These are phyloP conservation scores for Xerocomus nothofagi DNA, from an alignment of 1,284 basidiomycete species.

Conservation along the genomic window DNA sequence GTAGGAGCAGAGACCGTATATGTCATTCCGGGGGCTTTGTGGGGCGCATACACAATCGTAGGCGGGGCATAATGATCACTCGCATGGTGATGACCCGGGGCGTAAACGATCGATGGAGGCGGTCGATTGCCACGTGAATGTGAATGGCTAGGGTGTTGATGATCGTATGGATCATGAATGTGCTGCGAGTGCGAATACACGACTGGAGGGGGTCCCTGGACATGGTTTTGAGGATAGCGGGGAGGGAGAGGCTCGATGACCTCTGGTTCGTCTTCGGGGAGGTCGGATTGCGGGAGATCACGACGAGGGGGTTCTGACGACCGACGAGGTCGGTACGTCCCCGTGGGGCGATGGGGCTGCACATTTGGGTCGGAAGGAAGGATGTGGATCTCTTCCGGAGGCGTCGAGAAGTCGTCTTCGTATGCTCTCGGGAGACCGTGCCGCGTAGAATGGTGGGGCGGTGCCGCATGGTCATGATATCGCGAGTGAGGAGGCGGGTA, in stretches of 20 bases:
- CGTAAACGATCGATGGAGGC: slow-evolving; percentile 54
- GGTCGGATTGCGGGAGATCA: slow-evolving; percentile 21
- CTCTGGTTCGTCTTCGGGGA: slow-evolving; percentile 27
- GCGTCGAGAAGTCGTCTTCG: slow-evolving; percentile 24
- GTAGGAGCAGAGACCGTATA: slow-evolving; percentile 57
- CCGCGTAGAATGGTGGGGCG: slow-evolving; percentile 16
- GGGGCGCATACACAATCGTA: slow-evolving; percentile 44
- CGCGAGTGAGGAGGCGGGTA: slow-evolving; percentile 16
- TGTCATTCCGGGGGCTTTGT: slow-evolving; percentile 49
- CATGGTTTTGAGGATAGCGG: slow-evolving; percentile 12
- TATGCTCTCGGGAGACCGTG: slow-evolving; percentile 21
- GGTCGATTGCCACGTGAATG: slow-evolving; percentile 37
- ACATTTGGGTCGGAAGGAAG: slow-evolving; percentile 46
- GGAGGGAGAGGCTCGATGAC: slow-evolving; percentile 28
- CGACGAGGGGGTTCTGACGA: slow-evolving; percentile 40
- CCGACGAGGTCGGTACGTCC: slow-evolving; percentile 38
- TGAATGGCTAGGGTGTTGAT: slow-evolving; percentile 38
- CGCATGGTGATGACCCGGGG: slow-evolving; percentile 44
- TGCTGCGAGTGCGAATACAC: slow-evolving; percentile 38
- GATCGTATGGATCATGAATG: slow-evolving; percentile 33
- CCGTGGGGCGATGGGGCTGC: slow-evolving; percentile 29
- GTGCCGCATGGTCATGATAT: slow-evolving; percentile 22
- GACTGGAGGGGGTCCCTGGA: slow-evolving; percentile 26
- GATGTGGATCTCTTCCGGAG: slow-evolving; percentile 56
- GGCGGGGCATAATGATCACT: slow-evolving; percentile 50